These are phyloP conservation scores for Petrea volubilis DNA, from an alignment of 257 asterid species.

Conservation along the genomic window DNA sequence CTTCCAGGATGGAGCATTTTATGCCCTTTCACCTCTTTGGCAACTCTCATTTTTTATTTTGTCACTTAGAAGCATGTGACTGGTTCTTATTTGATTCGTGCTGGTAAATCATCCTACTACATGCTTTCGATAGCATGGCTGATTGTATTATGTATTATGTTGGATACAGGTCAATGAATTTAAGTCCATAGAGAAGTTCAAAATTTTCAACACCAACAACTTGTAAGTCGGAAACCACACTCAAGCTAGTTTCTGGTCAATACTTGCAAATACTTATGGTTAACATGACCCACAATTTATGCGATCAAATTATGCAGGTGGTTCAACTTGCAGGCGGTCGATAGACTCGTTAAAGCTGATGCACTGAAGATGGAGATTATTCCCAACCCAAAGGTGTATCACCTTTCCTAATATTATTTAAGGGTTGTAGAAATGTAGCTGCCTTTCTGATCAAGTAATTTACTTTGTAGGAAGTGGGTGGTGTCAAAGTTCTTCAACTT, in stretches of 20 bases:
- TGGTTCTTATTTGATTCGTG: not conserved
- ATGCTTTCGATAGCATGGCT: slow-evolving; percentile 19
- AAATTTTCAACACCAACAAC: slow-evolving; percentile 97
- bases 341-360: slow-evolving; percentile 74
- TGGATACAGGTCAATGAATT: slow-evolving; percentile 78
- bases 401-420: slow-evolving; percentile 7
- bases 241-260: slow-evolving; percentile 13
- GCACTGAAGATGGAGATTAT: slow-evolving; percentile 96
- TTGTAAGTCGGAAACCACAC: slow-evolving; percentile 55
- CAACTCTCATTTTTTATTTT: not conserved
- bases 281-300: slow-evolving; percentile 14
- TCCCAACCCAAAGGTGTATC: slow-evolving; percentile 96
- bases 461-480: slow-evolving; percentile 82
- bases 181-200: slow-evolving; percentile 97
- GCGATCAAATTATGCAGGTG: slow-evolving; percentile 58
- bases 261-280: not conserved
- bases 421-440: not conserved
- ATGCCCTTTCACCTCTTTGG: slow-evolving; percentile 10
- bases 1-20: not conserved
- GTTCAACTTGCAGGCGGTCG: slow-evolving; percentile 85
- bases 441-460: slow-evolving; percentile 8
- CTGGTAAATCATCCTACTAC: slow-evolving; percentile 10
- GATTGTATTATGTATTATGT: slow-evolving; percentile 14
- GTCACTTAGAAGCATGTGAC: not conserved
- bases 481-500: slow-evolving; percentile 92